Evolutionary conservation across 2,329 filamentous ascomycete genomes (phyloP).

Genomic region (Tolypocladium sp.): DNA sequence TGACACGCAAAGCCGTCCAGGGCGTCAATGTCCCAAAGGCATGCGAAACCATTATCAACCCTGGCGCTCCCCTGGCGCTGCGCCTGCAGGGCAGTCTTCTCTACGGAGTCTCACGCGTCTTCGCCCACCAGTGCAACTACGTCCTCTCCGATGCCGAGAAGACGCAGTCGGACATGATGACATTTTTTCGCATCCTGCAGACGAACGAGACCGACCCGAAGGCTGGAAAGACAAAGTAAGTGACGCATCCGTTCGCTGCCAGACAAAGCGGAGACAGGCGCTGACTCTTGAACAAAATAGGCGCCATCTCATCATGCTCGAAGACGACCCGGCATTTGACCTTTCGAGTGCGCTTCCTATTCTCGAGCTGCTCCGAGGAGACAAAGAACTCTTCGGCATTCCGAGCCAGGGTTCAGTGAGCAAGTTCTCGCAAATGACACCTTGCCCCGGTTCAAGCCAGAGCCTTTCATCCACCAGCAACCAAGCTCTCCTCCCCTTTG

Average conservation of each 20-base stretch:
- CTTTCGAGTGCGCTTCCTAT: constrained; percentile 19
- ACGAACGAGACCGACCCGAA: constrained; percentile 56
- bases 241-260: constrained; percentile 24
- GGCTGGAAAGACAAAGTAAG: constrained; percentile 64
- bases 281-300: constrained; percentile 31
- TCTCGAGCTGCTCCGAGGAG: constrained; percentile 25
- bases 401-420: constrained; percentile 27
- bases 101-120: constrained; percentile 78
- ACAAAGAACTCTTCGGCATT: constrained; percentile 20
- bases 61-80: constrained; percentile 75
- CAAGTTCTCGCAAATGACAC: constrained; percentile 36
- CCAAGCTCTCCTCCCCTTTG: constrained; percentile 17
- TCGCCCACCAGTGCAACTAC: constrained; percentile 78
- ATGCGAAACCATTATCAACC: constrained; percentile 79
- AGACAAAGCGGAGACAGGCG: constrained; percentile 9
- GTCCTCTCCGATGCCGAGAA: constrained; percentile 72
- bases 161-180: constrained; percentile 63
- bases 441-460: constrained; percentile 18
- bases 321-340: constrained; percentile 73
- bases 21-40: constrained; percentile 81
- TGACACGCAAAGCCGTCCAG: constrained; percentile 80
- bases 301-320: constrained; percentile 64
- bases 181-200: constrained; percentile 49
- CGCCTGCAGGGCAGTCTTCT: constrained; percentile 84
- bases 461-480: constrained; percentile 19